Evolutionary conservation across 768 basidiomycete species (phyloP).

Genomic region (Lentinula guzmanii): DNA sequence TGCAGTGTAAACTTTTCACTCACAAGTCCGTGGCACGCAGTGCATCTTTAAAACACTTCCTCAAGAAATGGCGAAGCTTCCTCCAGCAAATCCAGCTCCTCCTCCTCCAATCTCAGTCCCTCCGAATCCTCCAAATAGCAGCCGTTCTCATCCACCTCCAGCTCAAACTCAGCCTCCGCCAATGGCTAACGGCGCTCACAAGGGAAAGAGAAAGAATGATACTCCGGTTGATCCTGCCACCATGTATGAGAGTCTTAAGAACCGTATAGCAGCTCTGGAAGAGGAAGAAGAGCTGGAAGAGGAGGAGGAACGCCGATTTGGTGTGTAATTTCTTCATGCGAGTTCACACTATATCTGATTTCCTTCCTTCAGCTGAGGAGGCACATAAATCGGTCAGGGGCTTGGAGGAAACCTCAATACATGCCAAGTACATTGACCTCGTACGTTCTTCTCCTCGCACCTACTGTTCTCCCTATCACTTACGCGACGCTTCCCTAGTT

Average conservation of each 20-base stretch:
- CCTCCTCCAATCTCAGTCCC: slow-evolving; percentile 56
- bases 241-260: slow-evolving; percentile 88
- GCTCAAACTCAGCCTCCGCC: slow-evolving; percentile 26
- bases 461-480: neutral
- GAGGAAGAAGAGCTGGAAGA: slow-evolving; percentile 84
- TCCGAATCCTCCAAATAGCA: slow-evolving; percentile 45
- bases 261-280: slow-evolving; percentile 82
- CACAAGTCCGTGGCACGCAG: neutral
- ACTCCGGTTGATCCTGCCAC: slow-evolving; percentile 72
- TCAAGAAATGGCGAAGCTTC: slow-evolving; percentile 39
- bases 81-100: slow-evolving; percentile 53
- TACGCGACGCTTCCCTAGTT: slow-evolving; percentile 44
- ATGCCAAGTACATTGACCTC: slow-evolving; percentile 84
- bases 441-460: slow-evolving; percentile 35
- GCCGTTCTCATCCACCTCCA: slow-evolving; percentile 22
- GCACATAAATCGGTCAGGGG: slow-evolving; percentile 83
- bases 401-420: slow-evolving; percentile 76
- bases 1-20: neutral
- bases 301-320: slow-evolving; percentile 76
- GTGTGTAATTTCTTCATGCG: slow-evolving; percentile 34
- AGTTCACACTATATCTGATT: slow-evolving; percentile 11
- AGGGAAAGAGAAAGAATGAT: slow-evolving; percentile 69
- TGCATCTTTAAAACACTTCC: slow-evolving; percentile 6
- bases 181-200: slow-evolving; percentile 39
- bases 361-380: slow-evolving; percentile 62